Evolutionary conservation across 345 rosid species (phyloP), one percentile per base, ranked within the genome.

Genomic region (Tarenaya hassleriana): DNA sequence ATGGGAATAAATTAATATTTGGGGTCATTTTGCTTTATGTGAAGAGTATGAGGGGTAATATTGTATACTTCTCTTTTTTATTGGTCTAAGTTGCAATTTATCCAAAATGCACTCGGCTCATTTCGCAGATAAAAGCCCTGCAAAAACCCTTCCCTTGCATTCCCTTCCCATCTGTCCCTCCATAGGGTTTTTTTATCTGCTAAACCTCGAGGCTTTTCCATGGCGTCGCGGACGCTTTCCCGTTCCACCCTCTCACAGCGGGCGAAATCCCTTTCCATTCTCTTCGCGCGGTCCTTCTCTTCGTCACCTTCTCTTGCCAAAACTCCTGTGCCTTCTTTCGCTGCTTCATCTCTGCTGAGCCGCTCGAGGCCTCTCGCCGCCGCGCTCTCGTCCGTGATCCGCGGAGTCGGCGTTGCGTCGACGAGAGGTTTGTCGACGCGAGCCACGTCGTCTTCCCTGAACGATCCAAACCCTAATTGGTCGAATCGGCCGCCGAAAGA

Each of bases 401-500:
- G 73, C 24, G 55, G 73, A 18, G 55, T 18, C 29, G 74, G 66
- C 10, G 8, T 59, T 5, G 58, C 61, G 4, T 60, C 71, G n/a
- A 50, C 19, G n/a, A 61, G 65, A 8, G 56, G 61, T 8, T 64
- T 92, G 21, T 47, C 95, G 0, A 68, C 86, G 1, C 76, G 73
- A 3, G 54, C 78, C 1, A 65, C 90, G 0, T 62, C 86, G 14
- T 76, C 94, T 1, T 81, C 96, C 10, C 84, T 92, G 12, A 84
- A 56, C 48, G 86, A 92, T 31, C 80, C 77, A 0, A 75, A 60
- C 56, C 95, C 95, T 31, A 91, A 91, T 69, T 91, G 92, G 88
- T 84, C 96, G 4, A 92, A 84, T 41, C 64, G 98, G 32, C 96
- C 98, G 7, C 90, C 96, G 0, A 81, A 88, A 62, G 98, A 88